These are phyloP conservation scores for Ogataea chonburiensis DNA, from an alignment of 805 yeast genomes.

Conservation along the genomic window DNA sequence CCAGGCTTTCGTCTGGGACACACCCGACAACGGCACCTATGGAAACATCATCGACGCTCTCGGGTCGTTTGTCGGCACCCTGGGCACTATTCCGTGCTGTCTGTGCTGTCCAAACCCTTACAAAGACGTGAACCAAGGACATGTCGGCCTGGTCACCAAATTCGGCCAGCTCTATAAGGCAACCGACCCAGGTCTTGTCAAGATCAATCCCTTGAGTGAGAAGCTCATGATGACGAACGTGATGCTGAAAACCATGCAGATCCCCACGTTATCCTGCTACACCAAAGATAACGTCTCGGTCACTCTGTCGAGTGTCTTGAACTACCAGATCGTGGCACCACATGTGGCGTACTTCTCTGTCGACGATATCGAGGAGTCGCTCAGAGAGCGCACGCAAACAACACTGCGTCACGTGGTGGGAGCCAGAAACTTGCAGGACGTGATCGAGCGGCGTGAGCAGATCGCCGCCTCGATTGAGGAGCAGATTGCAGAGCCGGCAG, in stretches of 20 bases:
- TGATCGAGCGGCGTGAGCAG: constrained; percentile 70
- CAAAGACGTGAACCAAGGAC: constrained; percentile 59
- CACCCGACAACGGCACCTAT: constrained; percentile 36
- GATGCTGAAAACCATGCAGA: constrained; percentile 58
- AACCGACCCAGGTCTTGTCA: constrained; percentile 67
- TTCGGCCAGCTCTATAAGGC: constrained; percentile 65
- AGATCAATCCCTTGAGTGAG: constrained; percentile 66
- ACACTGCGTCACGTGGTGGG: constrained; percentile 74
- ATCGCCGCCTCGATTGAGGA: constrained; percentile 63
- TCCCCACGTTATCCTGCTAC: constrained; percentile 66
- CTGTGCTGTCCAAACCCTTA: constrained; percentile 58
- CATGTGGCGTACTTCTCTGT: constrained; percentile 63
- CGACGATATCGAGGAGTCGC: constrained; percentile 50
- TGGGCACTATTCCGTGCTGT: constrained; percentile 56
- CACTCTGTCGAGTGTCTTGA: constrained; percentile 61
- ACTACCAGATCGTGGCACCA: constrained; percentile 66
- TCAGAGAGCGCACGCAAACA: constrained; percentile 67
- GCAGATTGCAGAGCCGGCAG: constrained; percentile 60
- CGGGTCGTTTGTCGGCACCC: constrained; percentile 50
- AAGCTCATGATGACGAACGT: constrained; percentile 49
- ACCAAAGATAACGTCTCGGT: constrained; percentile 70
- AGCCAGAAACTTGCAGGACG: constrained; percentile 62
- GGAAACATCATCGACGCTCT: constrained; percentile 37
- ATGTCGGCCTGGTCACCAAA: constrained; percentile 63
- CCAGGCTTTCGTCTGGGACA: constrained; percentile 35